These are phyloP conservation scores for Pythium brassicae DNA, from an alignment of 352 stramenopile species.

Conservation along the genomic window DNA sequence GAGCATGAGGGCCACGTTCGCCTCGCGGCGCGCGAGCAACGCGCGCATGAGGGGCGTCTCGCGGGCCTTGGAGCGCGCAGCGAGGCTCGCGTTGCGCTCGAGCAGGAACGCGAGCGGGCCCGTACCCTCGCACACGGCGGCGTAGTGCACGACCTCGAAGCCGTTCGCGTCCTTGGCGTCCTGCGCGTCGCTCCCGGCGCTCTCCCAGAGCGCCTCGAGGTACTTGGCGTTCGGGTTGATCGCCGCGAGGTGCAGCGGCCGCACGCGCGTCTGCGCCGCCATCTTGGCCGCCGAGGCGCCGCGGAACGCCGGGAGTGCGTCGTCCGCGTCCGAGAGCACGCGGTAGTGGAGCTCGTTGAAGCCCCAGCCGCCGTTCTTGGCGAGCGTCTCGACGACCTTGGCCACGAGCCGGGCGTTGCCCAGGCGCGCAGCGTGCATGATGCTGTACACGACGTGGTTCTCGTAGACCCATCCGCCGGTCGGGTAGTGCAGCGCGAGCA, in stretches of 20 bases:
- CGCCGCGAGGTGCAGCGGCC: constrained; percentile 60
- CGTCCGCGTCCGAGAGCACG: constrained; percentile 37
- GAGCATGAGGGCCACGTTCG: constrained; percentile 57
- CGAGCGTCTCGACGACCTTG: constrained; percentile 38
- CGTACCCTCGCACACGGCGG: constrained; percentile 44
- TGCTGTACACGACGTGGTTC: constrained; percentile 11
- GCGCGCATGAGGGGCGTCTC: constrained; percentile 66
- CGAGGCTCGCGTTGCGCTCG: constrained; percentile 48
- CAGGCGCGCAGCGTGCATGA: constrained; percentile 17
- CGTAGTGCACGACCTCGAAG: constrained; percentile 69
- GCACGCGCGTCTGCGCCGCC: constrained; percentile 51
- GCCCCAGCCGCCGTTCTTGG: constrained; percentile 44
- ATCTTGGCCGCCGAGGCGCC: constrained; percentile 68
- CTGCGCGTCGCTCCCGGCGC: constrained; percentile 41
- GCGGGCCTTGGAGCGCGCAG: constrained; percentile 50
- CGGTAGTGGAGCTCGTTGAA: constrained; percentile 63
- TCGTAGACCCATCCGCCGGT: constrained; percentile 49
- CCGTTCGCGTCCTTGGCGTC: constrained; percentile 52
- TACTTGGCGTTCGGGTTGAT: constrained; percentile 76
- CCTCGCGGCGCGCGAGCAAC: constrained; percentile 33
- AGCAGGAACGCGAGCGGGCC: constrained; percentile 58
- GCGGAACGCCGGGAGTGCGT: constrained; percentile 45
- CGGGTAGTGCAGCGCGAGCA: constrained; percentile 65
- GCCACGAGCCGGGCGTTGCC: constrained; percentile 38
- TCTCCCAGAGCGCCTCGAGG: constrained; percentile 53